phyloP scores from a whole-genome alignment of 129 eudicot species.

The Helichrysum umbraculigerum region DNA sequence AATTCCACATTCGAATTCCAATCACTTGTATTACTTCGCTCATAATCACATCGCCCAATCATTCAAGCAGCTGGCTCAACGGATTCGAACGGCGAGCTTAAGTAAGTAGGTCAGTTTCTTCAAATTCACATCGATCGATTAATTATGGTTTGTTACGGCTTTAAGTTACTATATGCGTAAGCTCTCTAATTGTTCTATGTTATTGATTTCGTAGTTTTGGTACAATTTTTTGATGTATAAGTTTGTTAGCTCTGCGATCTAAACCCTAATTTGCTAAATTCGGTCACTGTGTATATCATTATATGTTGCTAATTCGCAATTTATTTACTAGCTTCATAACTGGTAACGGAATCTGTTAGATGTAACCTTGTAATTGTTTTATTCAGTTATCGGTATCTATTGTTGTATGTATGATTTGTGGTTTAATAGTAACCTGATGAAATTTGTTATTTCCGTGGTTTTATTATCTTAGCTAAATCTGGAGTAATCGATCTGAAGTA shows the following conservation, averaged over 20 bases:
- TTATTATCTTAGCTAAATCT: slow-evolving; percentile 8
- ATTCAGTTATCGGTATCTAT: background rate
- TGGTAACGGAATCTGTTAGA: background rate
- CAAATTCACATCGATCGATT: background rate
- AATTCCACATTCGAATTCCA: background rate
- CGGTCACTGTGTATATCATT: slow-evolving; percentile 6
- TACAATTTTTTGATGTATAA: slow-evolving; percentile 2
- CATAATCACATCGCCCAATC: background rate
- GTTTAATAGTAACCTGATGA: background rate
- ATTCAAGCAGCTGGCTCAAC: background rate
- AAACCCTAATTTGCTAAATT: slow-evolving; percentile 19
- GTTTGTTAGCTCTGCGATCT: slow-evolving; percentile 23
- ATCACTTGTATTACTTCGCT: background rate
- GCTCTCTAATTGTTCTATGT: background rate
- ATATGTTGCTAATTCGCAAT: background rate
- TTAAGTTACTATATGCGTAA: no score
- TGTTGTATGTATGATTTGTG: background rate
- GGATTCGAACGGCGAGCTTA: background rate
- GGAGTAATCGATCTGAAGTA: slow-evolving; percentile 19
- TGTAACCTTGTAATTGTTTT: background rate
- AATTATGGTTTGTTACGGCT: no score
- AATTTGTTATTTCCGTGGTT: slow-evolving; percentile 8
- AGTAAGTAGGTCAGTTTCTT: background rate
- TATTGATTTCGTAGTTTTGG: background rate
- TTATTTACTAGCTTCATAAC: background rate